A percentile compares a stretch with the other conserved stretches of the same genome.
Conservation (phyloP, 163 green algal species). For the Volvox carteri region DNA sequence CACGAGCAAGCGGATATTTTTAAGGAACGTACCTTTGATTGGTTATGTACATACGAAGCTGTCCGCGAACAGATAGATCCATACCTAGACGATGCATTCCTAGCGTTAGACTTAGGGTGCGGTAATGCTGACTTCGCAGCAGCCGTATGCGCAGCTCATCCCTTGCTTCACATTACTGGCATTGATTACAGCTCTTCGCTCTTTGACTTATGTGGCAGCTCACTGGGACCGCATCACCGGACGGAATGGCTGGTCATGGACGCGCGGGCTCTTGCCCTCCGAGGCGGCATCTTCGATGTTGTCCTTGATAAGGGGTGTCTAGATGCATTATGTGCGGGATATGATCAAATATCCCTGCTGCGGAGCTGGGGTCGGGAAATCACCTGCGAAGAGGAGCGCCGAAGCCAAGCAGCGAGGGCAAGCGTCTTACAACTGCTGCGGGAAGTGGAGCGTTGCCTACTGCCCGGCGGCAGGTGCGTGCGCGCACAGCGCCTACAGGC, state of each 20-base stretch:
- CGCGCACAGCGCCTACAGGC: background rate
- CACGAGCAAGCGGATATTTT: background rate
- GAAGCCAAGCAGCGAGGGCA: background rate
- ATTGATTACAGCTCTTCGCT: slow-evolving; percentile 34
- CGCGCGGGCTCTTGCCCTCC: background rate
- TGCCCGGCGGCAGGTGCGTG: slow-evolving; percentile 14
- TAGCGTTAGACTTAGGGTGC: slow-evolving; percentile 24
- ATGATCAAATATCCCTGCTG: slow-evolving; percentile 18
- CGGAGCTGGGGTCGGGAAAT: slow-evolving; percentile 35
- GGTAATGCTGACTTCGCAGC: slow-evolving; percentile 26
- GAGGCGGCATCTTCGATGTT: background rate
- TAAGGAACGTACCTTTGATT: slow-evolving; percentile 17
- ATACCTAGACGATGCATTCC: background rate
- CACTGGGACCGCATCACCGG: background rate
- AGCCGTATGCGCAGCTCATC: background rate
- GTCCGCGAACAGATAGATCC: background rate
- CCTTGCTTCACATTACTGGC: background rate
- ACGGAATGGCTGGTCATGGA: slow-evolving; percentile 38
- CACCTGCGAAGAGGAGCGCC: background rate
- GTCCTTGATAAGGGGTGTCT: slow-evolving; percentile 45
- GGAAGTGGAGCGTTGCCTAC: slow-evolving; percentile 20
- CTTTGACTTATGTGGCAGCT: background rate
- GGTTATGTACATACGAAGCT: slow-evolving; percentile 36
- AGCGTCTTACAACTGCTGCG: background rate
- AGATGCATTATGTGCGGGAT: slow-evolving; percentile 15